A percentile compares a stretch with the other conserved stretches of the same genome.
Conservation (phyloP, 352 stramenopile genomes). For the Globisporangium carolinianum region DNA sequence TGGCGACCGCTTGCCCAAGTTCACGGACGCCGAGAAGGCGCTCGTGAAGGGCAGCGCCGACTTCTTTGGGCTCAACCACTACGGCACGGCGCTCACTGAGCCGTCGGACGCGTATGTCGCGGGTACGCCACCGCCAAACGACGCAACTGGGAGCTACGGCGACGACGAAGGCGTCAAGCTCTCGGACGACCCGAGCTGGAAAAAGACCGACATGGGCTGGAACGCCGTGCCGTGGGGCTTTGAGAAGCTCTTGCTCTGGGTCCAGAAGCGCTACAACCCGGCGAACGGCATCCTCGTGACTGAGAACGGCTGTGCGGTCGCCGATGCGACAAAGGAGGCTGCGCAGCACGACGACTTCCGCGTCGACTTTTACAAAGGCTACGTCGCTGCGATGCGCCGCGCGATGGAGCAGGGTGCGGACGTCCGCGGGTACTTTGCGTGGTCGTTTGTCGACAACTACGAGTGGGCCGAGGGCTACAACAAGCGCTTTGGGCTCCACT, state of each 20-base stretch:
- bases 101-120: constrained; percentile 30
- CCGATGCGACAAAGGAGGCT: constrained; percentile 57
- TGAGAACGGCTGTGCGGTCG: constrained; percentile 86
- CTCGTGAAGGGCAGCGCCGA: constrained; percentile 81
- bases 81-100: constrained; percentile 55
- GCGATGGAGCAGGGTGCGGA: constrained; percentile 45
- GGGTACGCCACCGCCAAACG: constrained; percentile 9
- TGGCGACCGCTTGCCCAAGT: constrained; percentile 77
- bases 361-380: constrained; percentile 76
- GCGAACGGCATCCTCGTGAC: constrained; percentile 83
- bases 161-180: constrained; percentile 35
- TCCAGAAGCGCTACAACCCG: constrained; percentile 79
- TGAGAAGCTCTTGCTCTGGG: constrained; percentile 85
- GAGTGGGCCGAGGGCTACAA: constrained; percentile 79
- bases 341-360: constrained; percentile 73
- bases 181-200: constrained; percentile 50
- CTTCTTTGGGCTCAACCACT: constrained; percentile 96
- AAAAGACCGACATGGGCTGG: constrained; percentile 80
- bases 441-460: constrained; percentile 91
- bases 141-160: constrained; percentile 21
- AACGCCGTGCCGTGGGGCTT: constrained; percentile 75
- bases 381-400: constrained; percentile 67
- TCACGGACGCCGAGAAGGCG: constrained; percentile 80
- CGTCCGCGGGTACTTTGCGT: constrained; percentile 86
- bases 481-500: constrained; percentile 52